phyloP scores from a whole-genome alignment of 208 protist species.

The Trypanosomatidae sp. region DNA sequence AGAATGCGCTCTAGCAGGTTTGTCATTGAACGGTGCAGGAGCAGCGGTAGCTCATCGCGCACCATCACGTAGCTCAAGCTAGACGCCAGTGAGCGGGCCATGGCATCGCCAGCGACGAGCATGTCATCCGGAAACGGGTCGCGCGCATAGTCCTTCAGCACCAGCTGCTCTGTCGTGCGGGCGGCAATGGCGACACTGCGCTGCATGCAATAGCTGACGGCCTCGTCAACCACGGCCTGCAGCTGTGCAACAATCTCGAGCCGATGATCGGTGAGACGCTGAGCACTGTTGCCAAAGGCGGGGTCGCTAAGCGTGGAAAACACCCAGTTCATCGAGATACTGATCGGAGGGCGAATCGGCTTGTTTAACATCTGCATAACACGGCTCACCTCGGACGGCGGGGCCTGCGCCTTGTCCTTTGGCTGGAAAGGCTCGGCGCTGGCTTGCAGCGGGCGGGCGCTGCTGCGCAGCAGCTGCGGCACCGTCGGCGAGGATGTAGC shows the following conservation, averaged over 20 bases:
- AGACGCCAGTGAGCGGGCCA: constrained; percentile 79
- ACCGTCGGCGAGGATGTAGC: constrained; percentile 10
- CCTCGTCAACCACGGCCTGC: constrained; percentile 88
- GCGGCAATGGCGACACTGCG: constrained; percentile 95
- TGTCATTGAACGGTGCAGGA: constrained; percentile 34
- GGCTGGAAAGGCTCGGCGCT: constrained; percentile 89
- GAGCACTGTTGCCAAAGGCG: constrained; percentile 15
- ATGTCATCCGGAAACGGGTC: constrained; percentile 86
- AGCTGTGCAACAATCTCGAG: constrained; percentile 62
- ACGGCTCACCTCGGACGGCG: constrained; percentile 24
- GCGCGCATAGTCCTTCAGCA: constrained; percentile 97
- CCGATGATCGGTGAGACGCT: constrained; percentile 35
- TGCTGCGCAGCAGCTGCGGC: constrained; percentile 28
- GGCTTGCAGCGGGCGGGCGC: constrained; percentile 59
- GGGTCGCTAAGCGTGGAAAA: constrained; percentile 40
- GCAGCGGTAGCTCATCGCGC: constrained; percentile 91
- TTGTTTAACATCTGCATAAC: constrained; percentile 34
- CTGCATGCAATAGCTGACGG: constrained; percentile 89
- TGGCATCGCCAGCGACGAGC: constrained; percentile 65
- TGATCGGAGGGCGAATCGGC: constrained; percentile 41
- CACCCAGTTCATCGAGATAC: constrained; percentile 59
- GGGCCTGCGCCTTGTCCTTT: constrained; percentile 39
- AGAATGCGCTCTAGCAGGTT: constrained; percentile 26
- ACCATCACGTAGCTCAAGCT: constrained; percentile 90
- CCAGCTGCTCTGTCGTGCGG: constrained; percentile 89